phyloP scores from a whole-genome alignment of 2,329 filamentous ascomycete species.

The Coleophoma eucalyptorum region DNA sequence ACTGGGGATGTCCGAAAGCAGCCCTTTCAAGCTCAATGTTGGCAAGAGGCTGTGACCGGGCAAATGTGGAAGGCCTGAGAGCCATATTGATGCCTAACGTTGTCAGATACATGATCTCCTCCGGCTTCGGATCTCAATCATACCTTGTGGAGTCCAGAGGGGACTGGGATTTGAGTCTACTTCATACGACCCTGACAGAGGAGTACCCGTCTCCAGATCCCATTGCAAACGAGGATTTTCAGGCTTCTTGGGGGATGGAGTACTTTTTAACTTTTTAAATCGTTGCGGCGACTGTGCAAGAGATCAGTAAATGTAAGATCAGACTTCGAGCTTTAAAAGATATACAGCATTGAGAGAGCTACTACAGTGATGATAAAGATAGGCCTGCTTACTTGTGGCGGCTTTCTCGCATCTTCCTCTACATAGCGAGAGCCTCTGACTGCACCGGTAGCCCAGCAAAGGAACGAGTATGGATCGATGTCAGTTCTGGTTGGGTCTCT shows the following conservation, averaged over 20 bases:
- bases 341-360: no score
- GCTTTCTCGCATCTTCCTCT: background rate
- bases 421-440: conserved; percentile 16
- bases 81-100: no score
- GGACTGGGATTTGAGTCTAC: conserved; percentile 11
- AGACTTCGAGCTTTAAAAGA: no score
- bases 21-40: conserved; percentile 4
- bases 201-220: conserved; percentile 19
- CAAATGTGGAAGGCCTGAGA: conserved; percentile 4
- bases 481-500: conserved; percentile 20
- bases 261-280: no score
- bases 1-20: conserved; percentile 3
- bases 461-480: conserved; percentile 40
- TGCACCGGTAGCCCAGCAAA: conserved; percentile 30
- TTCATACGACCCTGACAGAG: conserved; percentile 13
- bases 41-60: conserved; percentile 6
- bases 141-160: conserved; percentile 13
- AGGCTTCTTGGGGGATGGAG: no score
- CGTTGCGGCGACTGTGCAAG: no score
- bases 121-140: background rate
- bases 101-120: no score
- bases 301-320: no score
- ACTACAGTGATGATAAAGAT: no score
- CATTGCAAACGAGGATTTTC: conserved; percentile 10
- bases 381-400: no score